Conservation (phyloP, 805 yeast genomes). For the Candida silvicultrix region DNA sequence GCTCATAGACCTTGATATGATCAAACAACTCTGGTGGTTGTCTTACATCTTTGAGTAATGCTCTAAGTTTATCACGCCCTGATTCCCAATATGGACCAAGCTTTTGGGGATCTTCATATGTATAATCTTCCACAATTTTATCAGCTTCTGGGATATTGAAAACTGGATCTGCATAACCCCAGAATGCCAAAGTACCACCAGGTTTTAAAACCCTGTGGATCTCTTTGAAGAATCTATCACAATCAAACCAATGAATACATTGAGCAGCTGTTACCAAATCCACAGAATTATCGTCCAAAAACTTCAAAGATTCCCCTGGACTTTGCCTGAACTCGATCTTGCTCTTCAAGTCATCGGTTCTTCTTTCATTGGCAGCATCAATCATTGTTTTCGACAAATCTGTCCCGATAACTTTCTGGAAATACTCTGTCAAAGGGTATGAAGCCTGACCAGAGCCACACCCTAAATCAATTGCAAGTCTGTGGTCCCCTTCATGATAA, state of each 20-base stretch:
- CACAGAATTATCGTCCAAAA: conserved; percentile 31
- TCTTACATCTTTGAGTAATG: conserved; percentile 34
- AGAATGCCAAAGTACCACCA: conserved; percentile 65
- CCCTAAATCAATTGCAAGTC: conserved; percentile 61
- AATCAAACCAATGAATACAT: conserved; percentile 82
- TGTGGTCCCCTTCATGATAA: conserved; percentile 34
- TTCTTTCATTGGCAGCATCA: conserved; percentile 31
- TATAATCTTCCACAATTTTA: conserved; percentile 42
- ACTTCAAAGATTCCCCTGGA: conserved; percentile 21
- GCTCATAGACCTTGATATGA: conserved; percentile 29
- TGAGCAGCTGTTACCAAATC: conserved; percentile 78
- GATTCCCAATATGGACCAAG: conserved; percentile 84
- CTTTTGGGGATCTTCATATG: conserved; percentile 39
- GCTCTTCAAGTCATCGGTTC: conserved; percentile 7
- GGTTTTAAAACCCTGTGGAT: conserved; percentile 44
- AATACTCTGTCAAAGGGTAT: conserved; percentile 36
- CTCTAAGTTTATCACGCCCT: conserved; percentile 54
- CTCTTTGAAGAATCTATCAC: conserved; percentile 43
- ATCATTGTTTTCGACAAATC: conserved; percentile 61
- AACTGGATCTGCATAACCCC: conserved; percentile 75
- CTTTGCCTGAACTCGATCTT: conserved; percentile 14
- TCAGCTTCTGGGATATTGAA: conserved; percentile 52
- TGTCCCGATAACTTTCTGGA: conserved; percentile 50
- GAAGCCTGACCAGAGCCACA: conserved; percentile 81
- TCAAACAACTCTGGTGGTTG: conserved; percentile 36